Evolutionary conservation across 306 rosid genomes (phyloP).

Genomic region (peach (Prunus persica)): Prunus_persica_NCBIv2 NC_034014.1:6165501-6166000

Average conservation of each 20-base stretch:
- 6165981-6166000: neutral
- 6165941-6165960: neutral
- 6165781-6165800: neutral
- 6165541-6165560: neutral
- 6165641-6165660: neutral
- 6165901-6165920: neutral
- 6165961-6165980: neutral
- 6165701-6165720: neutral
- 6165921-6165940: neutral
- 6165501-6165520: neutral
- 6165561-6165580: neutral
- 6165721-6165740: neutral
- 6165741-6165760: neutral
- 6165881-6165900: neutral
- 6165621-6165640: neutral
- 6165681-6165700: neutral
- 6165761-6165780: neutral
- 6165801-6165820: neutral
- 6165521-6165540: neutral
- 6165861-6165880: neutral
- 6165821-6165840: conserved; percentile 6
- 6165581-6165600: neutral
- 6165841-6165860: neutral
- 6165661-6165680: neutral
- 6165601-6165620: neutral